Evolutionary conservation across 1,284 basidiomycete genomes (phyloP), one percentile per base, ranked within the genome.

Genomic region (Agaricales sp.): DNA sequence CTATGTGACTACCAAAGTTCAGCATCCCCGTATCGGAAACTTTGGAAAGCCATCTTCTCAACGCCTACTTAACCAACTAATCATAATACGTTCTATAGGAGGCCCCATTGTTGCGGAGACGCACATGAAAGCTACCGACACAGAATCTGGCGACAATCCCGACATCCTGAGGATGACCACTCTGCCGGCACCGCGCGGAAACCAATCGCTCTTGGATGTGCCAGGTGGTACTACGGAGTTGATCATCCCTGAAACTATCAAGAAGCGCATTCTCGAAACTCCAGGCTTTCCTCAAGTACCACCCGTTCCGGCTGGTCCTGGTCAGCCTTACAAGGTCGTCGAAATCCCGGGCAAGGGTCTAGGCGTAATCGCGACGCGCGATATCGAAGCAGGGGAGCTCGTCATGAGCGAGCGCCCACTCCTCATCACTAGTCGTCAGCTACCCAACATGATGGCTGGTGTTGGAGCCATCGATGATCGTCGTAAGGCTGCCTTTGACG

Each of bases 351-450:
- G 52, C 14, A 56, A 56, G 30, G 58, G 57, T 3, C 16, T 46
- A 16, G 60, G 55, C 20, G 50, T 60, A 23, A 51, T 61, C 48
- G 55, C 55, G 12, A 56, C 51, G 12, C 51, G 56, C 22, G 48
- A 43, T 12, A 56, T 59, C 43, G 50, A 51, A 41, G 43, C 45
- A 14, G 60, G 58, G 22, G 57, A 59, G 26, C 53, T 58, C 11
- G 45, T 57, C 26, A 35, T 51, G 16, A 49, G 49, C 14, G 55
- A 59, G 43, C 49, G 56, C 26, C 53, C 57, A 4, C 37, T 56
- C 3, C 6, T 43, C 3, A 26, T 51, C 1, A 13, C 23, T 12
- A 8, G 11, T 35, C 30, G 30, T 11, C 30, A 35, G 30, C 11
- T n/a, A 11, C 30, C 30, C n/a, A 11, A 35, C n/a, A 8, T 35